Conservation (phyloP, 164 flowering plant genomes). For the Macadamia tetraphylla region DNA sequence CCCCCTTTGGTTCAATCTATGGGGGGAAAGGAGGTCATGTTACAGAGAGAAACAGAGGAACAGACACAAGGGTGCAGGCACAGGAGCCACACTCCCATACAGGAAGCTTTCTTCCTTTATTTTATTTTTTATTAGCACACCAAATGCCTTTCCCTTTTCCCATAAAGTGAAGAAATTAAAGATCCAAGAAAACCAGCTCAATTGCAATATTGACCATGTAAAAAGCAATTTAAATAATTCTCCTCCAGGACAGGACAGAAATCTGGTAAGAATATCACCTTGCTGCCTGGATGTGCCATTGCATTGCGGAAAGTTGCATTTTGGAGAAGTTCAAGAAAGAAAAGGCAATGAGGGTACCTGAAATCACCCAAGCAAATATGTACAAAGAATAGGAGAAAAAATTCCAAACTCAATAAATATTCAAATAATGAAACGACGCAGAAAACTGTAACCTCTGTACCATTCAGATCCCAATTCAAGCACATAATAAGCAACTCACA, state of each 20-base stretch:
- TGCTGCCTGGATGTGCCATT: constrained; percentile 96
- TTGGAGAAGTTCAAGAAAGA: constrained; percentile 93
- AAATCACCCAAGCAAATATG: constrained; percentile 4
- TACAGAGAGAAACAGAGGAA: too few species aligned
- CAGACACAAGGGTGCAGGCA: too few species aligned
- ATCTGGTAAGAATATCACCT: constrained; percentile 35
- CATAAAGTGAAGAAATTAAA: too few species aligned
- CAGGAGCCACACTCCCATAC: too few species aligned
- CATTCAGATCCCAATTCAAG: too few species aligned
- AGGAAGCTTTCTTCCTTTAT: too few species aligned
- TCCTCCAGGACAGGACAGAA: background rate
- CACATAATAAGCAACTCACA: constrained; percentile 39
- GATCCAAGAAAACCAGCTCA: too few species aligned
- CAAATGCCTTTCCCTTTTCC: too few species aligned
- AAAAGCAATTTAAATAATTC: background rate
- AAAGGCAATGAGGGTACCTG: constrained; percentile 98
- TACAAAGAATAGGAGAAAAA: background rate
- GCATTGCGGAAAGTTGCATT: constrained; percentile 87
- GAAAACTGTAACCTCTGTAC: background rate
- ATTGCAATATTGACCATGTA: too few species aligned
- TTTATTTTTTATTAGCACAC: too few species aligned
- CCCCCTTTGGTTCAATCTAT: too few species aligned
- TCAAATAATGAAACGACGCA: background rate
- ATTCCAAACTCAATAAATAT: background rate
- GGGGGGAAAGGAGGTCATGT: too few species aligned